A percentile compares a stretch with the other conserved stretches of the same genome.
These are phyloP conservation scores for Cordyceps javanica DNA, from an alignment of 2,329 filamentous ascomycete species.

Conservation along the genomic window DNA sequence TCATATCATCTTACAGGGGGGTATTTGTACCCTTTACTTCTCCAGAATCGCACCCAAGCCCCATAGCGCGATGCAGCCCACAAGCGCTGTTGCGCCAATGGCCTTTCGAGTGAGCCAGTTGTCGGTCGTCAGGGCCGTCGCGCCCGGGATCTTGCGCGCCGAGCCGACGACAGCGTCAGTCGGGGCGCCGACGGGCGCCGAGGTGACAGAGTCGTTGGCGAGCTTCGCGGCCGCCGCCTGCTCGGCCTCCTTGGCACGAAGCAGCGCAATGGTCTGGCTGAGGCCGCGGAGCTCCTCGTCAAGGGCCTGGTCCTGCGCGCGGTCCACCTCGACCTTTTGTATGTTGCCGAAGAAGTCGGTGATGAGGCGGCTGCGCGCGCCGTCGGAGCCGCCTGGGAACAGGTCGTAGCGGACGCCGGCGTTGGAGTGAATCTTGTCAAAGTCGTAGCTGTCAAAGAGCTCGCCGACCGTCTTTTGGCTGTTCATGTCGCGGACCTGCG, in stretches of 20 bases:
- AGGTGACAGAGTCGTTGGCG: conserved; percentile 19
- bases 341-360: conserved; percentile 99
- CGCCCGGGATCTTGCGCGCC: conserved; percentile 25
- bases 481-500: conserved; percentile 75
- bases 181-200: conserved; percentile 23
- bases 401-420: conserved; percentile 91
- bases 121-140: conserved; percentile 58
- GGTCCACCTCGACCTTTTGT: conserved; percentile 88
- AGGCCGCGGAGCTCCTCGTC: conserved; percentile 75
- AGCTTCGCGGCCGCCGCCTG: conserved; percentile 30
- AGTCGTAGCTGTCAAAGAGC: conserved; percentile 93
- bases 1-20: background rate
- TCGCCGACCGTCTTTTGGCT: conserved; percentile 89
- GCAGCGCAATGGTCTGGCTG: conserved; percentile 56
- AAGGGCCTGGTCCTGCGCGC: conserved; percentile 48
- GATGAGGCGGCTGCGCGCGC: conserved; percentile 71
- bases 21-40: conserved; percentile 16
- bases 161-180: conserved; percentile 18
- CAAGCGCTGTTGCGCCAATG: conserved; percentile 54
- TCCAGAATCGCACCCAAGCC: conserved; percentile 48
- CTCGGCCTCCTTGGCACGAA: conserved; percentile 43
- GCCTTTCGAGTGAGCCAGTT: conserved; percentile 63
- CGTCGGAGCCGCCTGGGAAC: conserved; percentile 77
- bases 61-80: conserved; percentile 57
- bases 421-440: conserved; percentile 86